Percentiles rank a stretch among this genome's conserved stretches.
Evolutionary conservation across 805 yeast species (phyloP).

Genomic region (Wickerhamiella dianesei): DNA sequence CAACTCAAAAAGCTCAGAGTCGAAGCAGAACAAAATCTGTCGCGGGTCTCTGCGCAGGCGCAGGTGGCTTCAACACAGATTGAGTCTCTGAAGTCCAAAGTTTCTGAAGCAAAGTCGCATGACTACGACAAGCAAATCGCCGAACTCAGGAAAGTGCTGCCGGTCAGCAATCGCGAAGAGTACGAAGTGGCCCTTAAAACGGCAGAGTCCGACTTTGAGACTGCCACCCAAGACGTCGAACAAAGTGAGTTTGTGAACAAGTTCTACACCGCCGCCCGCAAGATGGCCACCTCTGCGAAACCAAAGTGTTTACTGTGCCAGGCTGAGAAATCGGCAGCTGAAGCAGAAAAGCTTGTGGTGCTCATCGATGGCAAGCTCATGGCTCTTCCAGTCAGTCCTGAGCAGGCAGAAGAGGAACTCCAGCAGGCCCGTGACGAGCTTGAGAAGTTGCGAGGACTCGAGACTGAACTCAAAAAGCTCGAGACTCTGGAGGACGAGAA

Average conservation of each 20-base stretch:
- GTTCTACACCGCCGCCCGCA: slow-evolving; percentile 58
- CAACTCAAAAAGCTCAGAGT: background rate
- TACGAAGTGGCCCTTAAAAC: slow-evolving; percentile 27
- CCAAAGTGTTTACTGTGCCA: slow-evolving; percentile 62
- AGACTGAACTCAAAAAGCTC: slow-evolving; percentile 6
- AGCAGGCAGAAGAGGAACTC: slow-evolving; percentile 26
- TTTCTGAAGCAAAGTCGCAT: too few relatives aligned
- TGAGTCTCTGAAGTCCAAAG: too few relatives aligned
- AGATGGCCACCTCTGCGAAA: slow-evolving; percentile 37
- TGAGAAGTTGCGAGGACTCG: slow-evolving; percentile 10
- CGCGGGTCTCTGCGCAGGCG: background rate
- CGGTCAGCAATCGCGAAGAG: slow-evolving; percentile 12
- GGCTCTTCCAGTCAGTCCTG: slow-evolving; percentile 25
- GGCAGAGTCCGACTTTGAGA: slow-evolving; percentile 46
- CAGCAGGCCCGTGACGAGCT: slow-evolving; percentile 11
- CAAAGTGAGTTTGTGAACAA: slow-evolving; percentile 54
- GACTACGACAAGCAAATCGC: too few relatives aligned
- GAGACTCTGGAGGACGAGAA: slow-evolving; percentile 1
- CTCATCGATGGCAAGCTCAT: slow-evolving; percentile 23
- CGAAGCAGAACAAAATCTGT: background rate
- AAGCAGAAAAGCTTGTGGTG: slow-evolving; percentile 13
- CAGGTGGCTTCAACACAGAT: background rate
- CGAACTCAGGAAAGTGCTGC: background rate
- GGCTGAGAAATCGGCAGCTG: slow-evolving; percentile 39
- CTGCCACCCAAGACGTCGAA: slow-evolving; percentile 51